Conservation (phyloP, 2,329 filamentous ascomycete genomes). For the Microcyclospora pomicola region DNA sequence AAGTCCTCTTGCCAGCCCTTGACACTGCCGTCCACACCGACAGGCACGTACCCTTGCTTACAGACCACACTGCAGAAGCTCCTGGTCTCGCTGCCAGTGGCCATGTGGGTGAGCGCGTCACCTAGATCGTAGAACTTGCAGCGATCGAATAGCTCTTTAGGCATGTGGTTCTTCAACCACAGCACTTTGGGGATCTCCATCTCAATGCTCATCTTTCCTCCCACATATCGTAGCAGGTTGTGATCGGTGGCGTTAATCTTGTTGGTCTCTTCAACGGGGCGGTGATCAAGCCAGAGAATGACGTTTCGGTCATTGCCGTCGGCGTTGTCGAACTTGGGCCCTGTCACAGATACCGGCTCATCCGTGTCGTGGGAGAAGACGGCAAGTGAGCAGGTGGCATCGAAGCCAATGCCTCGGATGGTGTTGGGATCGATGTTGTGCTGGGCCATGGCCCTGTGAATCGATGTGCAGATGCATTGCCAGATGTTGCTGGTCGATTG, state of each 20-base stretch:
- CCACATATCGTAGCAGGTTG: constrained; percentile 88
- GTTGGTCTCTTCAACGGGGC: constrained; percentile 77
- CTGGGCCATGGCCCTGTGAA: constrained; percentile 68
- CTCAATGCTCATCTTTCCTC: constrained; percentile 96
- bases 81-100: constrained; percentile 78
- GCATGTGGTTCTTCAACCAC: constrained; percentile 98
- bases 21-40: constrained; percentile 92
- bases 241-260: constrained; percentile 88
- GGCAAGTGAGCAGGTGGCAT: constrained; percentile 93
- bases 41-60: constrained; percentile 91
- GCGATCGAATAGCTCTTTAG: constrained; percentile 70
- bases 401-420: constrained; percentile 87
- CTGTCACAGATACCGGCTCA: constrained; percentile 81
- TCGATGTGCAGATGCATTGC: constrained; percentile 81
- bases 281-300: constrained; percentile 93
- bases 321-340: constrained; percentile 64
- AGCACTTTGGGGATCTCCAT: constrained; percentile 99
- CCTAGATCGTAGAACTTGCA: constrained; percentile 96
- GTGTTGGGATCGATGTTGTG: constrained; percentile 61
- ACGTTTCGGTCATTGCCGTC: constrained; percentile 81
- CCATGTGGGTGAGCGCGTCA: constrained; percentile 86
- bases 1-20: constrained; percentile 99
- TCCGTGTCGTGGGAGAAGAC: constrained; percentile 84
- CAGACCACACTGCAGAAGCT: constrained; percentile 95
- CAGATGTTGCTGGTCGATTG: constrained; percentile 98